Conservation (phyloP, 176 grass and related monocot species). For the Oryza longistaminata region DNA sequence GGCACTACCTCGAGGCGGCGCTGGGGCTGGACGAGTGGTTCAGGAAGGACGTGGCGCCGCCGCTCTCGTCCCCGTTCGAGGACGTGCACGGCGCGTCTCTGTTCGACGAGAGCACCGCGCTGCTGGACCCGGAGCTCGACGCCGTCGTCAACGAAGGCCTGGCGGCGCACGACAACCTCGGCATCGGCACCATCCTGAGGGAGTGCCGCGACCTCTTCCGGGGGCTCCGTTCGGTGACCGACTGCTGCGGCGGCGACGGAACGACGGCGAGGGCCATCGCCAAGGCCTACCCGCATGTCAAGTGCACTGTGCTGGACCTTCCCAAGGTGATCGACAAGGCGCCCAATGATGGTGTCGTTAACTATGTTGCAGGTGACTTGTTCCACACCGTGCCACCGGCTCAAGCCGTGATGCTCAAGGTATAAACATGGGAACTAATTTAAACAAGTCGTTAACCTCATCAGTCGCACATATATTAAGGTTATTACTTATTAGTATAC, state of each 20-base stretch:
- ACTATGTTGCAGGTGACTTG: conserved; percentile 50
- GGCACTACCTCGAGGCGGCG: background rate
- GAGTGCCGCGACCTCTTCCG: conserved; percentile 18
- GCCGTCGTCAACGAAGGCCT: background rate
- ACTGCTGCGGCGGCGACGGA: conserved; percentile 46
- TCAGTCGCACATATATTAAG: too few relatives aligned
- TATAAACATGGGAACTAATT: background rate
- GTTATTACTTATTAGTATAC: too few relatives aligned
- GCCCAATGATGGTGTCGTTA: conserved; percentile 6
- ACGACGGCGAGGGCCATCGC: conserved; percentile 24
- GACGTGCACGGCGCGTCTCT: conserved; percentile 4
- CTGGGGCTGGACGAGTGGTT: conserved; percentile 43
- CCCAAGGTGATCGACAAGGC: too few relatives aligned
- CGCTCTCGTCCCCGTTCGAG: conserved; percentile 19
- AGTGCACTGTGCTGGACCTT: conserved; percentile 39
- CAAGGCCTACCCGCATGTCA: conserved; percentile 32
- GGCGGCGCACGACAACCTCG: conserved; percentile 19
- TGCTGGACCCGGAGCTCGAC: conserved; percentile 5
- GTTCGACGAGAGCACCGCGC: conserved; percentile 13
- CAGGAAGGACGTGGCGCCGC: conserved; percentile 28
- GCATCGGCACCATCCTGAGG: background rate
- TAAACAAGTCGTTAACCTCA: too few relatives aligned
- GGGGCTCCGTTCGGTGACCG: conserved; percentile 36
- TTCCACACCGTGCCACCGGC: conserved; percentile 48
- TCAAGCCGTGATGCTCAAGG: conserved; percentile 47